These are phyloP conservation scores for Cyberlindnera maritima DNA, from an alignment of 805 yeast species.

Conservation along the genomic window DNA sequence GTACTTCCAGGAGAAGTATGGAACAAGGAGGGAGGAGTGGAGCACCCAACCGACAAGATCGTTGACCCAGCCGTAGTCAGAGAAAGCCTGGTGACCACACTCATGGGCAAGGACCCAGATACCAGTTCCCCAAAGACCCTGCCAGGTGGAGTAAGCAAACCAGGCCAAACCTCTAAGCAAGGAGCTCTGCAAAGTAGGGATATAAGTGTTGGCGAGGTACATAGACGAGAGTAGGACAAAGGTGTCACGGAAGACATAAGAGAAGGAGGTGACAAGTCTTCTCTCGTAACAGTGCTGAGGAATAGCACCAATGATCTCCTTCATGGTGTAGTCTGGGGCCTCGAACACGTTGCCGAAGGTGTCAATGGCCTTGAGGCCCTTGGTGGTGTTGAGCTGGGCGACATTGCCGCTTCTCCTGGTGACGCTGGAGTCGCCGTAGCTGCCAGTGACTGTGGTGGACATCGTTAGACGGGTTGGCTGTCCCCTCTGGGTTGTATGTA, in stretches of 20 bases:
- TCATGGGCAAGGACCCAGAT: conserved; percentile 63
- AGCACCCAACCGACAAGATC: conserved; percentile 60
- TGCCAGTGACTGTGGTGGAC: conserved; percentile 15
- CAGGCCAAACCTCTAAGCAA: conserved; percentile 39
- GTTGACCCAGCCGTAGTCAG: conserved; percentile 50
- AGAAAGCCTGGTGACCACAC: conserved; percentile 64
- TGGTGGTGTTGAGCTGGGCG: conserved; percentile 18
- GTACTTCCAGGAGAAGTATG: conserved; percentile 62
- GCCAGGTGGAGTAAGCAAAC: conserved; percentile 37
- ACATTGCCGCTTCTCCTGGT: conserved; percentile 22
- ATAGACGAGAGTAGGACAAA: conserved; percentile 30
- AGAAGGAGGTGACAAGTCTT: conserved; percentile 45
- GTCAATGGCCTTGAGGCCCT: conserved; percentile 39
- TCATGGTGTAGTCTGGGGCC: conserved; percentile 62
- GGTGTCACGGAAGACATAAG: conserved; percentile 54
- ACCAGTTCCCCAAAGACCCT: conserved; percentile 54
- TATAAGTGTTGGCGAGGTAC: conserved; percentile 39
- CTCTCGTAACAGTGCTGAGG: conserved; percentile 63
- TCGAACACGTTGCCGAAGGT: conserved; percentile 52
- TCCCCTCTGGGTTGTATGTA: not conserved
- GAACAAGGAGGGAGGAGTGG: conserved; percentile 56
- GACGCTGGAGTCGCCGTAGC: conserved; percentile 11
- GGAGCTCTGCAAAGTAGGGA: conserved; percentile 38
- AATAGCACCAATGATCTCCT: conserved; percentile 53
- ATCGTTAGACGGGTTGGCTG: not conserved